Base-by-base conservation (phyloP, 495 filamentous ascomycete species). In the Penicillium subrubescens region DNA sequence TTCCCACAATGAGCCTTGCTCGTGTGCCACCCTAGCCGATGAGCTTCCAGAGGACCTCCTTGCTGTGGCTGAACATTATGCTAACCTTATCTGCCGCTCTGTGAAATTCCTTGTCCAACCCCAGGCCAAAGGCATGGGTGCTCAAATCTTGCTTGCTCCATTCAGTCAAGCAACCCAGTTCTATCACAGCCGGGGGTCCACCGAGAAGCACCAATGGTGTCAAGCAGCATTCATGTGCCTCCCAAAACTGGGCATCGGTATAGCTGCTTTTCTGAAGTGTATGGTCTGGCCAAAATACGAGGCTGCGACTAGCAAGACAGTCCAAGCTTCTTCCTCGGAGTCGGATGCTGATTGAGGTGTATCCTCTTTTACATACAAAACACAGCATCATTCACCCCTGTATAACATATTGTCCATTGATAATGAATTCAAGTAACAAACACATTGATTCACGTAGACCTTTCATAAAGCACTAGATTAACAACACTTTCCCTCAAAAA, bases 201-300 rank as follows among this genome's bases (percentile, higher is more conserved):
- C 12, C 3, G 37, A 41, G 17, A 74, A 74, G 29, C 52, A 70
- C 17, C 39, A 53, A 39, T 74, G 71, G 67, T 71, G 65, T 51
- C 68, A 72, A 48, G 41, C 12, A 17, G 37, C 12, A 12, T 41
- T 41, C 14, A 41, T 41, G 14, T 19, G 50, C 37, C 34, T 74
- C 31, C 37, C 54, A 11, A 39, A 59, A 5, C 44, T 71, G 3
- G 65, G 67, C 12, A 66, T 74, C 31, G 70, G 66, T n/a, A 72
- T 71, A 51, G 64, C 63, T 5, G 55, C 61, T 8, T 67, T 67
- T 14, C 34, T 69, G 41, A 74, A 71, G 19, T 56, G 72, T 56
- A 69, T 71, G 58, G 54, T 73, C 50, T 73, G 70, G 70, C 67
- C 62, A 15, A 61, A 69, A 27, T 71, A 68, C 48, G 59, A 60